Conservation (phyloP, 2,329 filamentous ascomycete genomes). For the Cladosporium colombiae region DNA sequence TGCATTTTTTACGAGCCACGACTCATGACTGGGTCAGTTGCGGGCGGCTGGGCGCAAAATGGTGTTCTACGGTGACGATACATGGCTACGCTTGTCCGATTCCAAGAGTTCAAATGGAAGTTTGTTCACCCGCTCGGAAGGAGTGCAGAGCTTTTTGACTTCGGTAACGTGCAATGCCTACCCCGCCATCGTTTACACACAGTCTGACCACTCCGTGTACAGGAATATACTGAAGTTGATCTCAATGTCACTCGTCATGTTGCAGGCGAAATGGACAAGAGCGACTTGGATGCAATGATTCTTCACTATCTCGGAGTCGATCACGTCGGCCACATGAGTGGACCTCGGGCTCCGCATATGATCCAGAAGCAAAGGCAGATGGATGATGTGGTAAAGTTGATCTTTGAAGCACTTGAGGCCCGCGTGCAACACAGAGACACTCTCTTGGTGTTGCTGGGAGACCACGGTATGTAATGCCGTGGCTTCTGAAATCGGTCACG, state of each 20-base stretch:
- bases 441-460: conserved; percentile 81
- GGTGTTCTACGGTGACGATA: background rate
- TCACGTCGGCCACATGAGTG: conserved; percentile 96
- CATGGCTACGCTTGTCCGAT: background rate
- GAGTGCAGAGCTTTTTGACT: conserved; percentile 40
- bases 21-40: conserved; percentile 95
- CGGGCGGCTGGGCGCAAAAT: conserved; percentile 51
- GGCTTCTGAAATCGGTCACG: too few species aligned
- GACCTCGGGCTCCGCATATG: conserved; percentile 84
- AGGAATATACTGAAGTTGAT: conserved; percentile 98
- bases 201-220: too few species aligned
- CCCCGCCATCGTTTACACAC: too few species aligned
- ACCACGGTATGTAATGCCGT: too few species aligned
- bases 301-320: conserved; percentile 95
- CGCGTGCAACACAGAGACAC: conserved; percentile 73
- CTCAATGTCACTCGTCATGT: conserved; percentile 95
- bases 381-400: conserved; percentile 75
- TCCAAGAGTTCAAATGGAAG: background rate
- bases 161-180: too few species aligned
- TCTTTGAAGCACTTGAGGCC: conserved; percentile 74
- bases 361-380: conserved; percentile 89
- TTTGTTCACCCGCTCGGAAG: conserved; percentile 22
- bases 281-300: conserved; percentile 91
- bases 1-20: conserved; percentile 82
- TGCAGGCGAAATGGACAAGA: conserved; percentile 67